Conservation (phyloP, 331 rosid genomes). For the Rosa hybrid region DNA sequence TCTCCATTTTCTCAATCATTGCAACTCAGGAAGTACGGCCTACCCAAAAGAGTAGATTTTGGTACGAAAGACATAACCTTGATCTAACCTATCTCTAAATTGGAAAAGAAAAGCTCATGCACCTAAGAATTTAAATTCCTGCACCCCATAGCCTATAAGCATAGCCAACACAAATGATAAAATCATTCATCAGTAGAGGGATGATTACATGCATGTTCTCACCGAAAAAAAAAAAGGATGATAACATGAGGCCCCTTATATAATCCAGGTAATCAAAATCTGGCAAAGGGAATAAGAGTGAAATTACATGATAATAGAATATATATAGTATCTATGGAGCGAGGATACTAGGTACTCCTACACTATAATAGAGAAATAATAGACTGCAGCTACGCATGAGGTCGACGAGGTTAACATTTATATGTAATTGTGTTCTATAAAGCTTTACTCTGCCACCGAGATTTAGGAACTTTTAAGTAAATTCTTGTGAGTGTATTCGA, state of each 20-base stretch:
- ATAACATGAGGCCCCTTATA: conserved; percentile 14
- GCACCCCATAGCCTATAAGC: neutral
- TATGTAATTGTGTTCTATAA: conserved; percentile 18
- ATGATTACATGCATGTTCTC: conserved; percentile 10
- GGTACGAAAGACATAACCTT: neutral
- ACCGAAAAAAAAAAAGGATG: neutral
- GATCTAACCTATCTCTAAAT: neutral
- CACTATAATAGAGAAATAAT: conserved; percentile 15
- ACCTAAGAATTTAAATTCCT: neutral
- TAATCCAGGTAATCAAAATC: conserved; percentile 37
- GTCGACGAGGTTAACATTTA: conserved; percentile 14
- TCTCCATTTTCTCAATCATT: too few relatives aligned
- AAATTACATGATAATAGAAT: conserved; percentile 1
- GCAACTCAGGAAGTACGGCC: neutral
- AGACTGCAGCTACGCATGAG: conserved; percentile 20
- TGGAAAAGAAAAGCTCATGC: neutral
- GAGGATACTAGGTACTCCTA: conserved; percentile 21
- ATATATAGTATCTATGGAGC: conserved; percentile 21
- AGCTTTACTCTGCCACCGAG: conserved; percentile 8
- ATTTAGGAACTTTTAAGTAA: conserved; percentile 31
- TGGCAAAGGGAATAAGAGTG: conserved; percentile 30
- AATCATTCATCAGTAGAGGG: neutral
- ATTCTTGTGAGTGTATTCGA: conserved; percentile 55
- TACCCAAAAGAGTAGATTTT: neutral
- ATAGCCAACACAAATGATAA: neutral